Evolutionary conservation across 202 grass and related monocot species (phyloP), one percentile per base, ranked within the genome.

Genomic region (Schoenoplectus tabernaemontani): DNA sequence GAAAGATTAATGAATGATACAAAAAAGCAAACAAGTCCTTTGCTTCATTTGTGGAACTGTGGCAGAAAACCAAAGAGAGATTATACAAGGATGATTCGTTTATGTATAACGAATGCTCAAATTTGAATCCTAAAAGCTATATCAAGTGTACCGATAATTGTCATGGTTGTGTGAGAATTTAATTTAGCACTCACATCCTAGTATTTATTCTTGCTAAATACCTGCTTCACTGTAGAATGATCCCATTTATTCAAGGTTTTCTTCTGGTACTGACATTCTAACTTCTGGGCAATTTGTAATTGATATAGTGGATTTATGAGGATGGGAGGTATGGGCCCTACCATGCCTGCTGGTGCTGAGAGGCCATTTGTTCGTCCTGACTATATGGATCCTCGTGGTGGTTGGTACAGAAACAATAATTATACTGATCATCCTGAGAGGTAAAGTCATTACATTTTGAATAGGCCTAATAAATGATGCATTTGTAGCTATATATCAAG

Each of bases 231-330:
- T 72, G 67, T 72, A 22, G 22, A 16, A 17, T 34, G 12, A 3
- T 67, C 37, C 24, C 19, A 43, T 68, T 68, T 24, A 42, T 43
- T 10, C 16, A 43, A 68, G 38, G 38, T 23, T 8, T 36, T 68
- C n/a, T 69, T 69, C 39, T 69, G 37, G 39, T 53, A 76, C 16
- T 56, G 71, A 5, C 26, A 76, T 76, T 76, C 48, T 76, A 47
- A 76, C 24, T 26, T 56, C 7, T 50, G n/a, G 15, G 44, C 22
- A 73, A 73, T 6, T 56, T 56, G 26, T 36, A 20, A 76, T 36
- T 56, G 19, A 53, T 79, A 42, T 66, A 80, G 78, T 66, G 78
- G 59, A 80, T 80, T 53, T 66, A 80, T 80, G 78, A 80, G 58
- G 57, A 80, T 80, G 78, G 78, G 78, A 51, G 78, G 59, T 33